Conservation (phyloP, 768 basidiomycete species). For the Leccinum uliginosum region DNA sequence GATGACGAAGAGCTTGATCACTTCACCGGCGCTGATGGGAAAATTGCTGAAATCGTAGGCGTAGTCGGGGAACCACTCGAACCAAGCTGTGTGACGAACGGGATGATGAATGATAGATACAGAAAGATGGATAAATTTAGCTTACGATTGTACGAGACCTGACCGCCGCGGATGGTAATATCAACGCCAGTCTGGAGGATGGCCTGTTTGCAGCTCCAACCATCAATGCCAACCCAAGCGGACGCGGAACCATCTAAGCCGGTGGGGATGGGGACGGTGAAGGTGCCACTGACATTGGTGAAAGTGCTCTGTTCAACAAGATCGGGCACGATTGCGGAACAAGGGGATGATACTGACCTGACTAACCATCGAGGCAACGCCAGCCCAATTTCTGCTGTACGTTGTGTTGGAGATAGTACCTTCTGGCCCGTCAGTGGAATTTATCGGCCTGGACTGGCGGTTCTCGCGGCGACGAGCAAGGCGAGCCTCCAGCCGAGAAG, state of each 20-base stretch:
- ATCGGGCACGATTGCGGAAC: background rate
- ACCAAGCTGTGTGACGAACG: background rate
- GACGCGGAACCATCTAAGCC: background rate
- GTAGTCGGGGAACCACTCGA: background rate
- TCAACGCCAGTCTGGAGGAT: background rate
- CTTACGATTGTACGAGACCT: background rate
- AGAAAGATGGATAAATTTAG: too few relatives aligned
- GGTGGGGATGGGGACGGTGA: background rate
- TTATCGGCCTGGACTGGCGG: slow-evolving; percentile 10
- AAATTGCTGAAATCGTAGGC: background rate
- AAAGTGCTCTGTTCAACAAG: background rate
- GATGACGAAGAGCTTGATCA: background rate
- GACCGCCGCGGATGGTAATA: background rate
- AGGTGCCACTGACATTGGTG: background rate
- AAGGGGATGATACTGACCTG: background rate
- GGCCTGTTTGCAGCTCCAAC: background rate
- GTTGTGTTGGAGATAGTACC: background rate
- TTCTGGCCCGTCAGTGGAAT: background rate
- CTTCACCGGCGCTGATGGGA: background rate
- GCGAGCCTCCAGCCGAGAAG: slow-evolving; percentile 4
- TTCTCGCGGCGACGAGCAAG: slow-evolving; percentile 14
- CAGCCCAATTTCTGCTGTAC: slow-evolving; percentile 21
- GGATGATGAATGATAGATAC: too few relatives aligned
- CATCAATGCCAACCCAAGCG: background rate
- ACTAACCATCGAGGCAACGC: background rate